These are phyloP conservation scores for Mucor racemosus DNA, from an alignment of 371 early-diverging fungal genomes.

Conservation along the genomic window DNA sequence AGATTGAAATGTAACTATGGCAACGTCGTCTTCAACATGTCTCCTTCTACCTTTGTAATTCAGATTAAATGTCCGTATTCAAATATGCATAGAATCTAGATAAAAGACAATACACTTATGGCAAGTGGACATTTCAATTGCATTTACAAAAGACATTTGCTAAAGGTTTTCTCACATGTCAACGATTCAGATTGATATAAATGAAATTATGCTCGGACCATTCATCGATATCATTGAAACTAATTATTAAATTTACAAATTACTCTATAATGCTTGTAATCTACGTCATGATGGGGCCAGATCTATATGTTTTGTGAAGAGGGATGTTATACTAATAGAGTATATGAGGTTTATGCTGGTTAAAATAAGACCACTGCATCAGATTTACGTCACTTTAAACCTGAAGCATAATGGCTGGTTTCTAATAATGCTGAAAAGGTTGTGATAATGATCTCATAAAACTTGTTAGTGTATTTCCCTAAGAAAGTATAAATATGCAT, in stretches of 20 bases:
- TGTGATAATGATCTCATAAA: conserved; percentile 5
- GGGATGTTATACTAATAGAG: background rate
- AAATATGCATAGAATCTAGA: background rate
- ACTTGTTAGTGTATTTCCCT: background rate
- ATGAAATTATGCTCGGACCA: background rate
- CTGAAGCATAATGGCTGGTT: background rate
- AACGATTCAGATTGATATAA: background rate
- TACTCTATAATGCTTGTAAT: background rate
- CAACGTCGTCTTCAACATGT: background rate
- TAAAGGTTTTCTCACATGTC: background rate
- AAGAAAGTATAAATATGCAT: conserved; percentile 2
- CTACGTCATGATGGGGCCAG: background rate
- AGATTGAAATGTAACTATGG: background rate
- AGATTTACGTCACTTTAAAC: conserved; percentile 14
- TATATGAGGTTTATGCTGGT: background rate
- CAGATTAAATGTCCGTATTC: background rate
- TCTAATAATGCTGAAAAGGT: background rate
- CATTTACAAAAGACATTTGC: too few relatives aligned
- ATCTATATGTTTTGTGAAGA: background rate
- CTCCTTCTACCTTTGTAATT: background rate
- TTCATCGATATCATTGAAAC: background rate
- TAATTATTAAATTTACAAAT: background rate
- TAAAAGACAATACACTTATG: background rate
- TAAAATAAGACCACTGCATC: conserved; percentile 5
- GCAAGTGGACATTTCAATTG: background rate